phyloP scores from a whole-genome alignment of 805 yeast species.

The Monosporozyma yasuniensis region DNA sequence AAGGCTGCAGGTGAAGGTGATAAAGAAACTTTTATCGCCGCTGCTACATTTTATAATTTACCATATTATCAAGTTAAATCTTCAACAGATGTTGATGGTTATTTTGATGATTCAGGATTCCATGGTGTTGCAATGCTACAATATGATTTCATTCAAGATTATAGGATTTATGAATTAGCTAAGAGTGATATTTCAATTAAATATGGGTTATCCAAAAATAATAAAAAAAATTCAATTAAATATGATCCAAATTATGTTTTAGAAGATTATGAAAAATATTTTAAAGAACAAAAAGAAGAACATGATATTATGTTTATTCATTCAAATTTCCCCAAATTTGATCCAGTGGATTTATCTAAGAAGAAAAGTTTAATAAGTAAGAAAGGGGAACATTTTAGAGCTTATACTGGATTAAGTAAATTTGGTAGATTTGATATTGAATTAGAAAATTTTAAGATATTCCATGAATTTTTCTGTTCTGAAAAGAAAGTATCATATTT shows the following conservation, averaged over 20 bases:
- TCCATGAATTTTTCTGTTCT: constrained; percentile 17
- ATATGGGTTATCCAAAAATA: constrained; percentile 1
- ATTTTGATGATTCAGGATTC: constrained; percentile 31
- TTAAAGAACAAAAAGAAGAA: constrained; percentile 6
- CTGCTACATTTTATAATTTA: constrained; percentile 41
- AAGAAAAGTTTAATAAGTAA: constrained; percentile 15
- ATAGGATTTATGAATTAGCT: constrained; percentile 18
- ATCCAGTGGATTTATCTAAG: constrained; percentile 26
- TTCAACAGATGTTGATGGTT: constrained; percentile 34
- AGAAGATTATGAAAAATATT: constrained; percentile 15
- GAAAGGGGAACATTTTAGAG: constrained; percentile 20
- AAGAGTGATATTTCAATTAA: constrained; percentile 12
- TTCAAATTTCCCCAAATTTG: constrained; percentile 34
- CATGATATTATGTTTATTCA: constrained; percentile 29
- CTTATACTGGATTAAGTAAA: constrained; percentile 15
- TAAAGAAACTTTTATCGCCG: constrained; percentile 64
- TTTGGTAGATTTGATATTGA: constrained; percentile 22
- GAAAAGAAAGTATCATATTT: constrained; percentile 9
- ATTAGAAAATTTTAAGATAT: constrained; percentile 19
- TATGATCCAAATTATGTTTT: constrained; percentile 14
- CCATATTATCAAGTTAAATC: constrained; percentile 41
- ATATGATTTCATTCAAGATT: constrained; percentile 58
- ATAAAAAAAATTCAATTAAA: neutral
- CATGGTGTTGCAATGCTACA: constrained; percentile 75
- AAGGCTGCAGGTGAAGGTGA: constrained; percentile 81